A percentile compares a stretch with the other conserved stretches of the same genome.
phyloP scores from a whole-genome alignment of 768 basidiomycete genomes.

The Ephemerocybe angulata region DNA sequence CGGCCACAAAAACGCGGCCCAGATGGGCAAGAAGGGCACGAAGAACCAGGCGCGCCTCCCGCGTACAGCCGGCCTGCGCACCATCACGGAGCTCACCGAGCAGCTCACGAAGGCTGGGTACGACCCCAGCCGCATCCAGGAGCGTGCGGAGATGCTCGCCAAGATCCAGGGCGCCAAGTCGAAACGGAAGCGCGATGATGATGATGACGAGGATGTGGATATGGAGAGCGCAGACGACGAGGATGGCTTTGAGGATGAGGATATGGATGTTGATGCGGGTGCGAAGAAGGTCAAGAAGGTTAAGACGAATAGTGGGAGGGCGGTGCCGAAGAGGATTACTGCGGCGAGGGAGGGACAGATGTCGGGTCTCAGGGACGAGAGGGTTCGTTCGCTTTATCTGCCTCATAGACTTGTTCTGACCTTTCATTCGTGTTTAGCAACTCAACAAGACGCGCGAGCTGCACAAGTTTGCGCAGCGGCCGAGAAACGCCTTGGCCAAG shows the following conservation, averaged over 20 bases:
- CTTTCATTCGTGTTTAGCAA: slow-evolving; percentile 56
- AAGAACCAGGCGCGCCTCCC: slow-evolving; percentile 81
- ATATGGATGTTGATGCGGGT: slow-evolving; percentile 55
- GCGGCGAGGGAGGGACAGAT: slow-evolving; percentile 70
- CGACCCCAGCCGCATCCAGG: slow-evolving; percentile 83
- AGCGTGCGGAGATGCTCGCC: slow-evolving; percentile 80
- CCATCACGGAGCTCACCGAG: slow-evolving; percentile 69
- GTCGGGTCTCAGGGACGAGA: slow-evolving; percentile 74
- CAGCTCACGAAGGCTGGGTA: slow-evolving; percentile 86
- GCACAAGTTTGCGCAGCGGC: slow-evolving; percentile 82
- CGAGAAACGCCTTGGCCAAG: slow-evolving; percentile 82
- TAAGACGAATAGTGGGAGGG: slow-evolving; percentile 60
- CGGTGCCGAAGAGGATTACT: slow-evolving; percentile 52
- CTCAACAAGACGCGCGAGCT: slow-evolving; percentile 73
- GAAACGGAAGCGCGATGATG: slow-evolving; percentile 65
- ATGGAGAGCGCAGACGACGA: slow-evolving; percentile 50
- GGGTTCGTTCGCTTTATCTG: slow-evolving; percentile 40
- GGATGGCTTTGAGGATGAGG: slow-evolving; percentile 41
- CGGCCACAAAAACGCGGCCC: slow-evolving; percentile 65
- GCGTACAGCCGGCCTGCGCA: slow-evolving; percentile 70
- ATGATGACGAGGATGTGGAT: slow-evolving; percentile 52
- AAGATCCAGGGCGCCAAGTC: slow-evolving; percentile 67
- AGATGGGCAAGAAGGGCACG: slow-evolving; percentile 78
- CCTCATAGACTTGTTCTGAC: slow-evolving; percentile 9
- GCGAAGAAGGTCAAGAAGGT: slow-evolving; percentile 51